These are phyloP conservation scores for Coniochaeta hoffmannii DNA, from an alignment of 2,329 filamentous ascomycete genomes.

Conservation along the genomic window DNA sequence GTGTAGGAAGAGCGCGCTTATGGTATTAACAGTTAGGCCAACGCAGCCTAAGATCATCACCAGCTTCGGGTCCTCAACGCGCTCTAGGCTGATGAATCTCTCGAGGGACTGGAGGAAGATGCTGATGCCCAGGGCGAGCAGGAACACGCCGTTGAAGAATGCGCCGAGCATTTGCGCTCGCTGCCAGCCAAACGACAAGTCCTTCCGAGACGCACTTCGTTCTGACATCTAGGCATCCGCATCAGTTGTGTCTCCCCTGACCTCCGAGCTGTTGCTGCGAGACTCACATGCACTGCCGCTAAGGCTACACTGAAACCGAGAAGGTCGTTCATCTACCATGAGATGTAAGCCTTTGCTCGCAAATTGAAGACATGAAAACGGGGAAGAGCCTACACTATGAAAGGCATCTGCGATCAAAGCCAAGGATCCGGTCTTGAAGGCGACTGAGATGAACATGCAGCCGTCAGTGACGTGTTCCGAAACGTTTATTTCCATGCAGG, in stretches of 20 bases:
- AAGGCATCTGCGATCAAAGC: conserved; percentile 72
- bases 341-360: not conserved
- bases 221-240: conserved; percentile 44
- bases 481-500: not conserved
- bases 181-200: conserved; percentile 69
- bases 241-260: not conserved
- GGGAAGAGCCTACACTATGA: conserved; percentile 52
- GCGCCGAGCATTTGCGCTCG: conserved; percentile 65
- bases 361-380: not conserved
- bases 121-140: conserved; percentile 64
- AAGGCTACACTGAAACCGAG: conserved; percentile 63
- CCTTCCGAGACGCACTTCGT: conserved; percentile 45
- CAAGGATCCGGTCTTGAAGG: conserved; percentile 63
- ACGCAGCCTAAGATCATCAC: conserved; percentile 63
- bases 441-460: conserved; percentile 33
- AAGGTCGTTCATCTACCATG: conserved; percentile 57
- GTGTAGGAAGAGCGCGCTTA: conserved; percentile 60
- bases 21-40: conserved; percentile 59
- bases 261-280: not conserved
- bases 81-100: conserved; percentile 52
- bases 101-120: conserved; percentile 69
- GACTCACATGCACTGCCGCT: conserved; percentile 29
- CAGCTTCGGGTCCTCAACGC: conserved; percentile 56
- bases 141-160: conserved; percentile 74
- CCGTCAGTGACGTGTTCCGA: conserved; percentile 6